These are phyloP conservation scores for Helenozyma rhizophorensis DNA, from an alignment of 805 yeast genomes.

Conservation along the genomic window DNA sequence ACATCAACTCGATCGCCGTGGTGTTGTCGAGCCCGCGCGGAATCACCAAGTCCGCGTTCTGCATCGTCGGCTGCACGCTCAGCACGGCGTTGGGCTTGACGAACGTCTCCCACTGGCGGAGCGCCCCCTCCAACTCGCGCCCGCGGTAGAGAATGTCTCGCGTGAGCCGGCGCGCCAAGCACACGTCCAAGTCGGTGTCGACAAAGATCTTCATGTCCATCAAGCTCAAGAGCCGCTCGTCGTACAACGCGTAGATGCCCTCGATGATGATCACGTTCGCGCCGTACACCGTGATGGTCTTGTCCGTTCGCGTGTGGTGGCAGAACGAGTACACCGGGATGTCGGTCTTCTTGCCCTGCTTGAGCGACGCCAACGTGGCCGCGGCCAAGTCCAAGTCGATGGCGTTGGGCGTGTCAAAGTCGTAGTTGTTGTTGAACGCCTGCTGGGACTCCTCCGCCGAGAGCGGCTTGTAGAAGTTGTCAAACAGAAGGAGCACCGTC, in stretches of 20 bases:
- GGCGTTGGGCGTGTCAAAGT: constrained; percentile 85
- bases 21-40: constrained; percentile 85
- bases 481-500: constrained; percentile 87
- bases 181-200: constrained; percentile 90
- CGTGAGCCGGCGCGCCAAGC: constrained; percentile 81
- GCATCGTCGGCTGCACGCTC: constrained; percentile 70
- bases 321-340: constrained; percentile 55
- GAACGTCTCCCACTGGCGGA: constrained; percentile 83
- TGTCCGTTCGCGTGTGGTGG: constrained; percentile 64
- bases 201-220: constrained; percentile 89
- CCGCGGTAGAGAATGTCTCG: constrained; percentile 87
- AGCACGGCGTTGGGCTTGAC: constrained; percentile 90
- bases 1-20: constrained; percentile 75
- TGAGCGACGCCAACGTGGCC: constrained; percentile 59
- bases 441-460: constrained; percentile 50
- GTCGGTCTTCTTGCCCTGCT: constrained; percentile 53
- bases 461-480: constrained; percentile 84
- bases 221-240: constrained; percentile 59
- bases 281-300: constrained; percentile 77
- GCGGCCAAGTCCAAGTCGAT: constrained; percentile 72
- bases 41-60: constrained; percentile 79
- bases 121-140: constrained; percentile 74
- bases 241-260: constrained; percentile 82
- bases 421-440: constrained; percentile 72
- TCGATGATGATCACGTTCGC: constrained; percentile 91